Evolutionary conservation across 176 grass and related monocot species (phyloP).

Genomic region (Secale cereale): DNA sequence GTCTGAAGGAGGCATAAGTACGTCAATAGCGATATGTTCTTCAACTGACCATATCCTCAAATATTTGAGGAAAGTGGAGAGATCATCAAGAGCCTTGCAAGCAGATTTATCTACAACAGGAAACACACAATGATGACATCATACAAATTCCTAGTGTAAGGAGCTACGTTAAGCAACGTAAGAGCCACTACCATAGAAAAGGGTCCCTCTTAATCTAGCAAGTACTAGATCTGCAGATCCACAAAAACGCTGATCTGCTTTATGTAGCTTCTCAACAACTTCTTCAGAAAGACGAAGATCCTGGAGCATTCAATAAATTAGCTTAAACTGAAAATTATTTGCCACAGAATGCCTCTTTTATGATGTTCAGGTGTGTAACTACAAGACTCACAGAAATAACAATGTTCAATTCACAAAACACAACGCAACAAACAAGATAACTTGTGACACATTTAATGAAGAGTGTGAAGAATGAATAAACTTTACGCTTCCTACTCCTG

Average conservation of each 20-base stretch:
- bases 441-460: not conserved
- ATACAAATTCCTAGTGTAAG: constrained; percentile 17
- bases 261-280: constrained; percentile 89
- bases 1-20: constrained; percentile 96
- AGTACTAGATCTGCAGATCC: constrained; percentile 78
- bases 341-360: not conserved
- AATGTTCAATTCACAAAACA: not conserved
- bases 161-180: constrained; percentile 20
- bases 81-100: constrained; percentile 84
- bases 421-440: not conserved
- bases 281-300: constrained; percentile 86
- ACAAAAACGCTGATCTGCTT: constrained; percentile 91
- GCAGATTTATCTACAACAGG: constrained; percentile 72
- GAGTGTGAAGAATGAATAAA: not conserved
- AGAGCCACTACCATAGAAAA: constrained; percentile 67
- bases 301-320: constrained; percentile 45
- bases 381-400: not conserved
- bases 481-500: not conserved
- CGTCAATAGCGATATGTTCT: constrained; percentile 72
- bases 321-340: constrained; percentile 6
- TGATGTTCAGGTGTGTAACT: constrained; percentile 10
- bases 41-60: constrained; percentile 77
- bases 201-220: constrained; percentile 91
- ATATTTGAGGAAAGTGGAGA: constrained; percentile 72
- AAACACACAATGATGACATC: not conserved